Evolutionary conservation across 805 yeast genomes (phyloP), one percentile per base, ranked within the genome.

Genomic region (Monosporozyma aquatica): DNA sequence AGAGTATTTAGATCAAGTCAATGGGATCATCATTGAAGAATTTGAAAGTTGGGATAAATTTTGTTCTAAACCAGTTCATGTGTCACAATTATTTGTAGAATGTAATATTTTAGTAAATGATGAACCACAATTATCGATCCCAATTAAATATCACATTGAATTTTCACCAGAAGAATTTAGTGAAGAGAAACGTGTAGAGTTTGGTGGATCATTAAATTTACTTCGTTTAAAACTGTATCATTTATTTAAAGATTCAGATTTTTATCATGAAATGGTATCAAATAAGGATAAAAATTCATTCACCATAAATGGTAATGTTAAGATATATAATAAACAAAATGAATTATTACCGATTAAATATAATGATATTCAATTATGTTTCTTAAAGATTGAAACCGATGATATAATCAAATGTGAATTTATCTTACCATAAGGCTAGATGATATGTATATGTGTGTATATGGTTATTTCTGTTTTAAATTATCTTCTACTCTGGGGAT

Each of bases 121-220:
- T 5, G 40, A 66, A 17, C 42, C 51, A 4, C 35, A 55, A 11
- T 40, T 57, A 20, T 47, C 49, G 5, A 59, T 55, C 20, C 72
- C 75, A 2, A 47, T 82, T 25, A 67, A 66, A 21, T 84, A 79
- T 56, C 83, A 82, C 58, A 70, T 82, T 50, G 94, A 84, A 56
- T 85, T 85, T 60, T 76, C 84, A 24, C 92, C 94, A 0, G 89
- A 81, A 51, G 95, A 85, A 52, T 84, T 76, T 55, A 77, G 76
- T 46, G 58, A 58, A 26, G 65, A 62, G 50, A 73, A 73, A 47
- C 75, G 83, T 43, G 81, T 79, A 5, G 89, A 76, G 45, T 71
- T 69, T 40, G 95, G 95, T 1, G 76, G 89, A 8, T 74, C 80
- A 15, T 68, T 89, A 26, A 71, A 67, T 14, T 76, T 80, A 48